Percentiles rank a stretch among this genome's conserved stretches.
These are phyloP conservation scores for Podaxis sp. DNA, from an alignment of 768 basidiomycete genomes.

Conservation along the genomic window DNA sequence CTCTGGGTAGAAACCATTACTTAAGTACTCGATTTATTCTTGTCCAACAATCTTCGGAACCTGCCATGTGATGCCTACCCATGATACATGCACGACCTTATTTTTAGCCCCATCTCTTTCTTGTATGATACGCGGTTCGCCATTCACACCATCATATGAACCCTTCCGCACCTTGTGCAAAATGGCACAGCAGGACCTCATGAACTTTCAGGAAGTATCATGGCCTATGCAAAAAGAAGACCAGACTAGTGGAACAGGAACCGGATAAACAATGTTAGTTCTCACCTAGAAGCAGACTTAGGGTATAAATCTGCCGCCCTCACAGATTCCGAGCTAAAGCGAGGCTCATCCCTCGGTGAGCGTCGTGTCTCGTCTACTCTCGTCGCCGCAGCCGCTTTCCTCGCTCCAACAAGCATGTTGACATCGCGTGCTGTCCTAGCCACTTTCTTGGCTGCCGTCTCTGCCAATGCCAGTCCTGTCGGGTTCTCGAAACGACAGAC, in stretches of 20 bases:
- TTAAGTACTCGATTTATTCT: not conserved
- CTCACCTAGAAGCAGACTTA: not conserved
- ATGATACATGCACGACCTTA: not conserved
- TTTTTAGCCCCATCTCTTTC: constrained; percentile 5
- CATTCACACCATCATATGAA: constrained; percentile 5
- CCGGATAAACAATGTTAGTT: not conserved
- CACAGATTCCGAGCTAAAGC: not conserved
- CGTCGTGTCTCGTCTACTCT: not conserved
- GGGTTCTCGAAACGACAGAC: constrained; percentile 13
- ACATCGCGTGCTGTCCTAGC: not conserved
- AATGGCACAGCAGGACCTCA: not conserved
- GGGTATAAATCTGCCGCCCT: not conserved
- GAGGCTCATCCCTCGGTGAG: not conserved
- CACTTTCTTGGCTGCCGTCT: not conserved
- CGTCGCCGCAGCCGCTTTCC: not conserved
- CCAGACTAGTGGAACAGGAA: not conserved
- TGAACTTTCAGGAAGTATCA: not conserved
- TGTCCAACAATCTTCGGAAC: not conserved
- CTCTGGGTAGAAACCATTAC: not conserved
- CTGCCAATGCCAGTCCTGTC: constrained; percentile 2
- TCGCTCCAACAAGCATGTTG: not conserved
- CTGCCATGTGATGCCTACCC: constrained; percentile 4
- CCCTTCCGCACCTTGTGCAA: not conserved
- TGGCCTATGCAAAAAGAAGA: not conserved
- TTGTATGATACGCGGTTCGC: constrained; percentile 4